phyloP scores from a whole-genome alignment of 495 filamentous ascomycete genomes.

The Xylaria scruposa region DNA sequence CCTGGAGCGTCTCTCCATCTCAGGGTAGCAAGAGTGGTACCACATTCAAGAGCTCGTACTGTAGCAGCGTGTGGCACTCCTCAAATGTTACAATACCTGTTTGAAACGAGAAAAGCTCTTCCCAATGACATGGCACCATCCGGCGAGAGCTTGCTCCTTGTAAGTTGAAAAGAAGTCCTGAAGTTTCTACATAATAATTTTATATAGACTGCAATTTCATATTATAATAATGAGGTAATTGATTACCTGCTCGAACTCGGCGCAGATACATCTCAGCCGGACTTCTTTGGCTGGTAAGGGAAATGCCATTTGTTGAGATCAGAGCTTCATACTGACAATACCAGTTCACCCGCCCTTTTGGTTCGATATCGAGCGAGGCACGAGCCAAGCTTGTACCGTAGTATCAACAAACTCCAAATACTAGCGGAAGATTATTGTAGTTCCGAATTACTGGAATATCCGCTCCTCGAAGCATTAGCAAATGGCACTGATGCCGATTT shows the following conservation, averaged over 20 bases:
- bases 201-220: neutral
- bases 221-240: neutral
- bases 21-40: neutral
- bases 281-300: neutral
- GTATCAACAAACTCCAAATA: neutral
- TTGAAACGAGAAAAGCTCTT: neutral
- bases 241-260: conserved; percentile 7
- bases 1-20: conserved; percentile 8
- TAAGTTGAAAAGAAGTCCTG: neutral
- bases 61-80: neutral
- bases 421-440: neutral
- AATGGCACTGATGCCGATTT: neutral
- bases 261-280: neutral
- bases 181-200: neutral
- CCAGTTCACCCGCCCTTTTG: neutral
- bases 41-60: too few species aligned
- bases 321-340: neutral
- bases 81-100: neutral
- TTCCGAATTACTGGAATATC: neutral
- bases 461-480: neutral
- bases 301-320: neutral
- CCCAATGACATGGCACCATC: neutral
- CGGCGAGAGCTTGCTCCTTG: neutral
- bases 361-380: neutral
- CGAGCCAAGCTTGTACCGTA: neutral